phyloP scores from a whole-genome alignment of 352 stramenopile genomes.

The Pythium aristosporum region DNA sequence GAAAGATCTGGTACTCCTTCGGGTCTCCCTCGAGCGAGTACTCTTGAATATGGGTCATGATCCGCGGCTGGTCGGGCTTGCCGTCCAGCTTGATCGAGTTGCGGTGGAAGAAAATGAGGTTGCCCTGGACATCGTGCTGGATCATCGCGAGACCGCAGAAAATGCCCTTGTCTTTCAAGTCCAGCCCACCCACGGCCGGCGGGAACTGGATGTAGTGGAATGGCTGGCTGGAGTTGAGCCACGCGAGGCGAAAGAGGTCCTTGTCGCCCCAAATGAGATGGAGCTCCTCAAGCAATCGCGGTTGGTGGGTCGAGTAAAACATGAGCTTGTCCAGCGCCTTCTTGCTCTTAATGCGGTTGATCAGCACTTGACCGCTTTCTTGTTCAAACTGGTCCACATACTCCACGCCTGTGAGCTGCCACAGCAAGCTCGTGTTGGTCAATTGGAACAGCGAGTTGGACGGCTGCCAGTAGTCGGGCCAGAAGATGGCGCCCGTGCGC shows the following conservation, averaged over 20 bases:
- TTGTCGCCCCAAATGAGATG: constrained; percentile 88
- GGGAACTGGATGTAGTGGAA: constrained; percentile 80
- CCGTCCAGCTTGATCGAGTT: constrained; percentile 86
- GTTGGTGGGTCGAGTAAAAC: constrained; percentile 80
- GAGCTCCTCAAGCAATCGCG: constrained; percentile 65
- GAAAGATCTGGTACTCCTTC: constrained; percentile 78
- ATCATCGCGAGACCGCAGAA: constrained; percentile 87
- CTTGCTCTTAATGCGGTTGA: constrained; percentile 76
- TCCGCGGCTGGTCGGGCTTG: constrained; percentile 55
- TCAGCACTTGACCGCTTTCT: constrained; percentile 84
- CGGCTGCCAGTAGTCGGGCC: constrained; percentile 84
- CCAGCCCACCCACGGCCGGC: constrained; percentile 68
- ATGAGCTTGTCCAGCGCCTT: constrained; percentile 82
- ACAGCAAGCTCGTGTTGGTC: constrained; percentile 69
- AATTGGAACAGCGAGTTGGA: constrained; percentile 82
- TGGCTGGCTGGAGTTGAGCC: constrained; percentile 71
- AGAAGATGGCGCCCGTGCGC: constrained; percentile 78
- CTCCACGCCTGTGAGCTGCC: constrained; percentile 68
- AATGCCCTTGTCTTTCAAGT: constrained; percentile 67
- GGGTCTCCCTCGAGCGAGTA: constrained; percentile 70
- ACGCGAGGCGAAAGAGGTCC: constrained; percentile 82
- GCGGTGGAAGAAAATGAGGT: constrained; percentile 85
- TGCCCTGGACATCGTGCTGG: constrained; percentile 82
- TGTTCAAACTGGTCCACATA: constrained; percentile 86
- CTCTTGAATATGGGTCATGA: constrained; percentile 85